Conservation (phyloP, 2,329 filamentous ascomycete species). For the Bimuria novae-zelandiae region DNA sequence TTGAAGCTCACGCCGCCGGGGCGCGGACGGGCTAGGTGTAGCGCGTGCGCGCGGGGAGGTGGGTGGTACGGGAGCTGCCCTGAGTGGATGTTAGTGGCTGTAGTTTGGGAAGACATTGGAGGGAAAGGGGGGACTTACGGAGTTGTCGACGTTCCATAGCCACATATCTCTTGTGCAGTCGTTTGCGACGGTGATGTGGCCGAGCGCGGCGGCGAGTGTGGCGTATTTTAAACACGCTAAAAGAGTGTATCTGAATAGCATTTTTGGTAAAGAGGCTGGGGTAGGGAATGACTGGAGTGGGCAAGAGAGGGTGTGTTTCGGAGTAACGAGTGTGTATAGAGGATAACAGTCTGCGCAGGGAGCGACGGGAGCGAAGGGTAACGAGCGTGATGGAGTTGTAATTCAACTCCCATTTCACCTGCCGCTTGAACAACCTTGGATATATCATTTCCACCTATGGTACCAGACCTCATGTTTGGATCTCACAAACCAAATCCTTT, state of each 20-base stretch:
- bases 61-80: neutral
- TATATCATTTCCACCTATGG: constrained; percentile 4
- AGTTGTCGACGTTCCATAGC: constrained; percentile 1
- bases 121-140: neutral
- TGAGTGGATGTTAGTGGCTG: neutral
- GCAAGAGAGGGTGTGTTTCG: neutral
- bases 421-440: neutral
- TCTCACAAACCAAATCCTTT: neutral
- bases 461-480: neutral
- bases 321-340: neutral
- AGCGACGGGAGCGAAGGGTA: neutral
- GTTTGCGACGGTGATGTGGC: neutral
- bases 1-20: constrained; percentile 10
- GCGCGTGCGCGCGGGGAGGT: neutral
- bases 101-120: neutral
- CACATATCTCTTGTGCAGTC: constrained; percentile 2
- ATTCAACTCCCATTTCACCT: neutral
- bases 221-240: neutral
- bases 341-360: neutral
- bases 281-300: neutral
- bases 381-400: neutral
- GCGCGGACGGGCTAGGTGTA: constrained; percentile 10
- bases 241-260: neutral
- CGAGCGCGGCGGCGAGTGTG: neutral
- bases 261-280: neutral